Base-by-base conservation (phyloP, 306 rosid genomes). In the Castanopsis chinensis region DNA sequence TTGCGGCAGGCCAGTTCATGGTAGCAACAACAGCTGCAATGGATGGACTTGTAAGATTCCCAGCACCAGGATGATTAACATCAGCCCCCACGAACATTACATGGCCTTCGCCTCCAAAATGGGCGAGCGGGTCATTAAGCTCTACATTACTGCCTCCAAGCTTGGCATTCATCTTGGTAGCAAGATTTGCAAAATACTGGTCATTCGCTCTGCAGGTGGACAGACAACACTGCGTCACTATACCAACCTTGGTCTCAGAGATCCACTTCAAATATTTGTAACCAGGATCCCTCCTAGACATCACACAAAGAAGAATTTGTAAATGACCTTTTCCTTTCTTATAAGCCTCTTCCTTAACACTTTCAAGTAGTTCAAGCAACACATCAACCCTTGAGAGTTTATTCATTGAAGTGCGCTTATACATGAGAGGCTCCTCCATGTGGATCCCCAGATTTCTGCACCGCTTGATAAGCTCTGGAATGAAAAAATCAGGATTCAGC, bases 91-190 rank as follows among this genome's bases (percentile, higher is more conserved):
- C 53, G 74, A 92, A 89, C 96, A 92, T 89, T 52, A 88, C 93
- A 84, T 89, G 88, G 27, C 82, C 89, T 21, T 82, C 76, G 21
- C 80, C 85, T 32, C 69, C 81, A 85, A 87, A 79, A 27, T 58
- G 70, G 43, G 92, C 88, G 59, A 89, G 88, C 73, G 83, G 76
- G 11, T 82, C 78, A 71, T n/a, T 76, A 32, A 92, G 89, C 86
- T 92, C 97, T 33, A 91, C 90, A 51, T 92, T 92, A 60, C 97
- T 89, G 61, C 97, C 97, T 73, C 97, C 97, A 67, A 92, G 93
- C 84, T 92, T 92, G 57, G 97, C 97, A 80, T 91, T 92, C 77
- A 92, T 88, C 89, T 92, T 92, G 51, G 91, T 90, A 21, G 90
- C 91, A 55, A 92, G 86, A 82, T 92, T 83, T 9, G 96, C 84